phyloP scores from a whole-genome alignment of 805 yeast species.

The Tetrapisispora arboricola region DNA sequence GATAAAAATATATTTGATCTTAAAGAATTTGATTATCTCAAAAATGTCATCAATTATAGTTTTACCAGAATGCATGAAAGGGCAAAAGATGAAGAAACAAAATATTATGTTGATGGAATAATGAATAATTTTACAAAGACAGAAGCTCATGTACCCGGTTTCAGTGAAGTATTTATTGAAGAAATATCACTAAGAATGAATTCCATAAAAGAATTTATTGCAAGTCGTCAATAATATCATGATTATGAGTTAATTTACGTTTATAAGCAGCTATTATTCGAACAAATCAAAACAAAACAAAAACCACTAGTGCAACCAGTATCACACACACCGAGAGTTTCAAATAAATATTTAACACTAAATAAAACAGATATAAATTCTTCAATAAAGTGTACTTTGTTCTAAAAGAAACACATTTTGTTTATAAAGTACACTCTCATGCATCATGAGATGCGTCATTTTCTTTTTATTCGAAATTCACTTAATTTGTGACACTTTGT shows the following conservation, averaged over 20 bases:
- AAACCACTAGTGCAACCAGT: too few species aligned
- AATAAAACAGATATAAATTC: too few species aligned
- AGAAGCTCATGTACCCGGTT: constrained; percentile 51
- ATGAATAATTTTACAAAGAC: constrained; percentile 32
- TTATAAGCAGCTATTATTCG: too few species aligned
- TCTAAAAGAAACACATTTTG: too few species aligned
- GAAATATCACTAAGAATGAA: constrained; percentile 40
- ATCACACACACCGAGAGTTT: too few species aligned
- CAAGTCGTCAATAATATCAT: constrained; percentile 6
- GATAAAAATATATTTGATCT: constrained; percentile 4
- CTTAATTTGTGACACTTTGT: constrained; percentile 1
- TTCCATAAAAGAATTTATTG: constrained; percentile 16
- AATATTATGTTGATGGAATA: constrained; percentile 35
- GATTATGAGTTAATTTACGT: too few species aligned
- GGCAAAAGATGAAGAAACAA: constrained; percentile 43
- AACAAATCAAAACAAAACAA: too few species aligned
- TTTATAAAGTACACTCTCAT: background rate
- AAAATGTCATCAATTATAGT: constrained; percentile 36
- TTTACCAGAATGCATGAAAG: constrained; percentile 40
- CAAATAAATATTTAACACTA: too few species aligned
- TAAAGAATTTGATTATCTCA: constrained; percentile 29
- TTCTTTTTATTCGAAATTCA: background rate
- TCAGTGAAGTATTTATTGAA: constrained; percentile 55
- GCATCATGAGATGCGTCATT: background rate
- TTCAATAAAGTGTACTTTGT: too few species aligned